Evolutionary conservation across 2,329 filamentous ascomycete species (phyloP), one percentile per base, ranked within the genome.

Genomic region (Cyanodermella asteris): DNA sequence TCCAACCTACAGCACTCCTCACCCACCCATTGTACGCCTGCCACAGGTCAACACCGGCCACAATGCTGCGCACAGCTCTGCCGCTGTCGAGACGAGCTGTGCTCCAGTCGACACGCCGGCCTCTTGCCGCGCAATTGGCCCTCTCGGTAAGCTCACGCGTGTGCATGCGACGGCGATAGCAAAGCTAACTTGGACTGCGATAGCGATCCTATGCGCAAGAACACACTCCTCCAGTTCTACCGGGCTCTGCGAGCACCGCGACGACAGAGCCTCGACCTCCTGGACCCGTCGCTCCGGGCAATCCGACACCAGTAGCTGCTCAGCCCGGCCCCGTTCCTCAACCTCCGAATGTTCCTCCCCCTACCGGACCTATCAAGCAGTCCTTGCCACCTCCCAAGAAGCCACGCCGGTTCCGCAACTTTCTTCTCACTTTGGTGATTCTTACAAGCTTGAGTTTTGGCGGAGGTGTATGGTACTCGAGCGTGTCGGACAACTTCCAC

Each of bases 401-500:
- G 56, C 69, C 44, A 59, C 64, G 76, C 34, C 67, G 75, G 30
- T 65, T 91, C 44, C 64, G 77, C 39, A 72, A 72, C 44, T 72
- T 81, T 44, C 53, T 93, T 29, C 53, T 82, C 36, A 76, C 75
- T 27, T 51, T 93, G 24, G 54, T 82, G 33, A 51, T 91, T 22
- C 63, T 93, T 15, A 70, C 75, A 14, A 67, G 68, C 5, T 50
- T 90, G 22, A 71, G 74, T 19, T 97, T 91, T 41, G 76, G 65
- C 28, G 81, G 81, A 35, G 81, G 84, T 37, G 72, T 93, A 28
- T 91, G 76, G 60, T 87, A 91, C 50, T 84, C 87, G 28, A 69
- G 91, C 35, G 64, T 87, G 50, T 91, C 74, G 44, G 87, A 97
- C 58, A 91, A 80, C 53, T 97, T 94, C 64, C 84, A 97, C 53